phyloP scores from a whole-genome alignment of 2,329 filamentous ascomycete species.

The Colletotrichum sp. region DNA sequence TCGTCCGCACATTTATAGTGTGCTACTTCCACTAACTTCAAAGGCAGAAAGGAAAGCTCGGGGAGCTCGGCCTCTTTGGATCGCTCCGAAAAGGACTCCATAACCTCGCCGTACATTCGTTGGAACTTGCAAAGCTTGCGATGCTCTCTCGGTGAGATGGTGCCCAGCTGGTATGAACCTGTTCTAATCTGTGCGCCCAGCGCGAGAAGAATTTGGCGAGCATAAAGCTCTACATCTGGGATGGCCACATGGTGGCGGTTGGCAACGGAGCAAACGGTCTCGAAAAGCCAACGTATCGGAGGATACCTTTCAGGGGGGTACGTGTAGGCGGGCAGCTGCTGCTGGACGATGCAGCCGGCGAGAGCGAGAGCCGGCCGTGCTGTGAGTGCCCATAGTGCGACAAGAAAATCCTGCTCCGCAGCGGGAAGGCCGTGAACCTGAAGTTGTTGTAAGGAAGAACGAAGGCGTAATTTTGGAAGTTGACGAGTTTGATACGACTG shows the following conservation, averaged over 20 bases:
- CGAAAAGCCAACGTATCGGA: neutral
- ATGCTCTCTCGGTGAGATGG: neutral
- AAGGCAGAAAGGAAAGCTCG: too few relatives aligned
- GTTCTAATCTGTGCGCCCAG: neutral
- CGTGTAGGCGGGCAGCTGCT: neutral
- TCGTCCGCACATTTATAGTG: too few relatives aligned
- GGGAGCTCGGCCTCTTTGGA: neutral
- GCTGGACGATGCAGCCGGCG: neutral
- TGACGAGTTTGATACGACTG: neutral
- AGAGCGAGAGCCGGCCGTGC: neutral
- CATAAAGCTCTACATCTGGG: neutral
- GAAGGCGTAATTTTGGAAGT: neutral
- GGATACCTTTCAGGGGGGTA: neutral
- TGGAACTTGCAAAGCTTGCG: neutral
- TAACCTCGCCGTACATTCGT: neutral
- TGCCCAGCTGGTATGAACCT: neutral
- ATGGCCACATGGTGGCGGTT: neutral
- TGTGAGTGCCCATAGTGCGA: neutral
- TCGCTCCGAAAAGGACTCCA: too few relatives aligned
- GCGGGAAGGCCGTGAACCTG: neutral
- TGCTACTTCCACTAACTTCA: too few relatives aligned
- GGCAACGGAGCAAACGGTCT: neutral
- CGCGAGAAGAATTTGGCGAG: neutral
- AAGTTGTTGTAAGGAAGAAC: neutral
- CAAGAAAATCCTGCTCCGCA: neutral